Evolutionary conservation across 768 basidiomycete genomes (phyloP), one percentile per base, ranked within the genome.

Genomic region (Cubamyces lactineus): DNA sequence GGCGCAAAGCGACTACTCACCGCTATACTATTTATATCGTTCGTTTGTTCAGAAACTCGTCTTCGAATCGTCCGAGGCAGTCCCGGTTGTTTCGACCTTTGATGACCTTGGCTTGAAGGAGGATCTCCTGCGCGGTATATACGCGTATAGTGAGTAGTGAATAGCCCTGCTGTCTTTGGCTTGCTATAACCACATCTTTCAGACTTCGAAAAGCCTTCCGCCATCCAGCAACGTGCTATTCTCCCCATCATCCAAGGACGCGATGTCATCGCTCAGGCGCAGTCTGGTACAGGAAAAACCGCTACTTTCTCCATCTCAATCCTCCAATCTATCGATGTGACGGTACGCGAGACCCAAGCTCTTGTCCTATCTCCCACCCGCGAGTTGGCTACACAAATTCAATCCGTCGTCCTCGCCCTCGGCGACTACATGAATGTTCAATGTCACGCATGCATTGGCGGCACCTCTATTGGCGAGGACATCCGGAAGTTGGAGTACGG

Each of bases 361-460:
- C 88, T 99, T 53, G 90, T 99, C 60, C 84, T 99, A 39, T 97
- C 96, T 6, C 96, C 96, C 3, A 99, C 96, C n/a, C 92, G 96
- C 66, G 96, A 99, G 79, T 83, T 98, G 59, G 96, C 96, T 21
- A 95, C 94, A n/a, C 96, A 98, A 80, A 99, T 97, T 70, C 96
- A 98, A 76, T 96, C 93, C 51, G 96, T 98, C 66, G 87, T 98
- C 30, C 85, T 98, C 61, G 96, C 96, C 26, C 79, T 99, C 38
- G 96, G 96, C 51, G 96, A 98, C 81, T 98, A 98, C 76, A 96
- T 98, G 96, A 97, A 97, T 73, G 92, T 99, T 62, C 94, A 97
- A 72, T 98, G 96, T 76, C 95, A 98, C 74, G 96, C 95, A 46
- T 97, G 96, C 76, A 97, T 98, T 72, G 96, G 96, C 46, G 96